Evolutionary conservation across 208 protist species (phyloP), one percentile per base, ranked within the genome.

Genomic region (Vickermania ingenoplastis): DNA sequence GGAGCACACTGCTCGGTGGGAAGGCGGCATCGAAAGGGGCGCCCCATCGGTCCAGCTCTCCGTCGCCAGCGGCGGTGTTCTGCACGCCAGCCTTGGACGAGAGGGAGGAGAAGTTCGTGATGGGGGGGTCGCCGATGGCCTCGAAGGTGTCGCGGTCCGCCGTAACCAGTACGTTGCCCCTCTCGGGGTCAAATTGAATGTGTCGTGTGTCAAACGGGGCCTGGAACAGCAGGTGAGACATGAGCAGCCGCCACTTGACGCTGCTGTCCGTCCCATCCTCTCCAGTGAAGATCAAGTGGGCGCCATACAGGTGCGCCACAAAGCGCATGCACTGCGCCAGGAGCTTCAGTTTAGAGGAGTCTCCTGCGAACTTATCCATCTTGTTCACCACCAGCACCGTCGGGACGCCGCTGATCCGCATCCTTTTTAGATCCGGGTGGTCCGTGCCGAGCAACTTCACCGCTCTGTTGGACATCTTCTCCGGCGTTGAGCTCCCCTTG

Each of bases 311-410:
- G 59, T 95, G 89, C 1, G 80, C 80, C 28, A 95, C 69, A 57
- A 78, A 92, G 62, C 89, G 85, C 49, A 95, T 73, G 51, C 67
- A 77, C 29, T 72, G 73, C 21, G 70, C 74, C 41, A 95, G 63
- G 4, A 79, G 29, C 66, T 86, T 89, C 66, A 89, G 52, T 52
- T 53, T 14, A 3, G 57, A n/a, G 17, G 61, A 79, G 55, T 93
- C 77, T 17, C 76, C 71, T 3, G 36, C 27, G 63, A 92, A 93
- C 1, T 69, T 67, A 51, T 96, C 88, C 49, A 89, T 78, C 58
- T 93, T 91, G 63, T 91, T 94, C 25, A 83, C 66, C 25, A 96
- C 81, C 3, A 96, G 68, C 7, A 96, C 69, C 31, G 75, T 93
- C 28, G 86, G 91, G 14, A 96, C 23, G 13, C 91, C 91, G 48